phyloP scores from a whole-genome alignment of 495 filamentous ascomycete species.

The Talaromyces wortmannii region DNA sequence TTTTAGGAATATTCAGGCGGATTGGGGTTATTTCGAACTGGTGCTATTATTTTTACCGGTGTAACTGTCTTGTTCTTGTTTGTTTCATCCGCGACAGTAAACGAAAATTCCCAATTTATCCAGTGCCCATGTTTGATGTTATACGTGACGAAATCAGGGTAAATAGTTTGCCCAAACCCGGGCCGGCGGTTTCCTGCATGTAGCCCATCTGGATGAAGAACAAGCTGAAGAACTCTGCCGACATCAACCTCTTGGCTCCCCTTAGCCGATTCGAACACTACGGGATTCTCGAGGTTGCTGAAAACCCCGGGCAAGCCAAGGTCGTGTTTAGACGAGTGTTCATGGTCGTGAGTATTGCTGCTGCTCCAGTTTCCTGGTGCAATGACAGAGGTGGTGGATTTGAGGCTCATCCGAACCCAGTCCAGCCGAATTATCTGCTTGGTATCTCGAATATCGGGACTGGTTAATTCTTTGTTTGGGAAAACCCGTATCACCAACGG shows the following conservation, averaged over 20 bases:
- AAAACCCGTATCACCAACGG: constrained; percentile 7
- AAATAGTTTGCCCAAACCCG: neutral
- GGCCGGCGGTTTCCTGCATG: neutral
- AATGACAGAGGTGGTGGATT: neutral
- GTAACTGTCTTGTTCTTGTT: neutral
- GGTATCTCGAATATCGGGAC: constrained; percentile 7
- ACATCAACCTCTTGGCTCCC: constrained; percentile 11
- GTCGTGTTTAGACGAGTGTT: neutral
- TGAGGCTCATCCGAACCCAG: constrained; percentile 7
- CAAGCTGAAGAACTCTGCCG: constrained; percentile 8
- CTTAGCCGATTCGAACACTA: constrained; percentile 2
- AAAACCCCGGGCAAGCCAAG: constrained; percentile 6
- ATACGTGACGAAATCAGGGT: constrained; percentile 14
- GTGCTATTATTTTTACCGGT: neutral
- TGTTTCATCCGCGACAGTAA: constrained; percentile 11
- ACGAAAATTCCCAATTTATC: constrained; percentile 3
- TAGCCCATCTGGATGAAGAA: constrained; percentile 5
- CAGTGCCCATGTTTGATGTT: constrained; percentile 7
- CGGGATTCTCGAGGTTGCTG: constrained; percentile 1
- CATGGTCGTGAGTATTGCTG: neutral
- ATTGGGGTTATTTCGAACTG: neutral
- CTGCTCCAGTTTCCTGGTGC: constrained; percentile 3
- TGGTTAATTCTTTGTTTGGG: constrained; percentile 1
- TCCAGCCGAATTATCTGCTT: constrained; percentile 7
- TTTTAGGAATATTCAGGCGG: neutral